Evolutionary conservation across 345 rosid genomes (phyloP).

Genomic region (Noccaea bulbosa): DNA sequence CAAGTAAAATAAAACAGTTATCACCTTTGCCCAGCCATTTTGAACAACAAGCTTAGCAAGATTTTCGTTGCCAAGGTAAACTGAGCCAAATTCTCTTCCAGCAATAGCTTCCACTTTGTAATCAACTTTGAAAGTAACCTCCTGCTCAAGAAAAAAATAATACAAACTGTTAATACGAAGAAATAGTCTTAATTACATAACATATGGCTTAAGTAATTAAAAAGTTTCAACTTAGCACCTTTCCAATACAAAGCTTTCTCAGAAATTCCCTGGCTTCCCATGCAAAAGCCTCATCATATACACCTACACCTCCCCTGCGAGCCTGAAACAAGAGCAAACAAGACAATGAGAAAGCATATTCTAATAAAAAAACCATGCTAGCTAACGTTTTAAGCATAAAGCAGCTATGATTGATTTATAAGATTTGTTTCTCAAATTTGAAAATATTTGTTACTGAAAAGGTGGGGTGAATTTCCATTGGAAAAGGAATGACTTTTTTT

Average conservation of each 20-base stretch:
- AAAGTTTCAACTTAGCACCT: constrained; percentile 55
- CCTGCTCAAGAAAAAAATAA: constrained; percentile 51
- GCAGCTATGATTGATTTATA: background rate
- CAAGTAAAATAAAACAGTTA: constrained; percentile 5
- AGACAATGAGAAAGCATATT: constrained; percentile 15
- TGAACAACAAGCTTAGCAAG: constrained; percentile 72
- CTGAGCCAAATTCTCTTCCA: constrained; percentile 90
- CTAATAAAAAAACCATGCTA: background rate
- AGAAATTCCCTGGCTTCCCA: constrained; percentile 94
- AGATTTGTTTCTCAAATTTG: background rate
- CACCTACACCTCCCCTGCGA: constrained; percentile 72
- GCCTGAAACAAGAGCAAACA: constrained; percentile 52
- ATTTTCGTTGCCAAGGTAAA: constrained; percentile 82
- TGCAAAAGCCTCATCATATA: constrained; percentile 84
- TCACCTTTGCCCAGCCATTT: constrained; percentile 95
- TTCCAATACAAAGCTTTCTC: constrained; percentile 95
- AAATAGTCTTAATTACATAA: constrained; percentile 3
- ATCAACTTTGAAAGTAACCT: constrained; percentile 87
- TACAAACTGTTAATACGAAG: background rate
- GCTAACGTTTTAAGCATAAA: background rate
- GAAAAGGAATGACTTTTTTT: background rate
- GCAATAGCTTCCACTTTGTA: constrained; percentile 67
- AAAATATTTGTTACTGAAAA: background rate
- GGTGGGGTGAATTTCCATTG: background rate
- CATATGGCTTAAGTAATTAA: background rate